phyloP scores from a whole-genome alignment of 208 protist genomes.

The Leishmania martiniquensis region DNA sequence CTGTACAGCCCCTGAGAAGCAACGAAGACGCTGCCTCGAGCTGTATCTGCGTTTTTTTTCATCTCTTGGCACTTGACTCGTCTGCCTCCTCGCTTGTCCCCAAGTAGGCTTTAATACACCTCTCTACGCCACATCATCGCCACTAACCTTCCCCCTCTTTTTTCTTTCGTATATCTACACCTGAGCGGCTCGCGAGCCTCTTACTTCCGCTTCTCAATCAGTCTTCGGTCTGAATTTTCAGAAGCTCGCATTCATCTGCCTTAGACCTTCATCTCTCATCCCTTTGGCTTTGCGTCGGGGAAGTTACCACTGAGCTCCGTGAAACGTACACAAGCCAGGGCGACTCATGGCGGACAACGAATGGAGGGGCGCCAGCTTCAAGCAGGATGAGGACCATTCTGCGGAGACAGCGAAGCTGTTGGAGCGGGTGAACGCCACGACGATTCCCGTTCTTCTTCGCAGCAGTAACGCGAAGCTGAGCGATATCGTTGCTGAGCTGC shows the following conservation, averaged over 20 bases:
- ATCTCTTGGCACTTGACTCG: background rate
- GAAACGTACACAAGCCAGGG: slow-evolving; percentile 1
- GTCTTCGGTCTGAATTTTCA: background rate
- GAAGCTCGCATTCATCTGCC: slow-evolving; percentile 4
- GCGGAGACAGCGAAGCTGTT: slow-evolving; percentile 62
- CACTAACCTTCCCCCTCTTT: background rate
- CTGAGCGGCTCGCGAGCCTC: background rate
- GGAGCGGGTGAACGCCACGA: slow-evolving; percentile 77
- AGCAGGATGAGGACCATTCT: slow-evolving; percentile 87
- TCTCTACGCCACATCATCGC: background rate
- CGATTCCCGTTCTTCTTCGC: slow-evolving; percentile 73
- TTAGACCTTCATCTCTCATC: background rate
- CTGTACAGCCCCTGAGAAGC: background rate
- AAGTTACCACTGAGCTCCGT: background rate
- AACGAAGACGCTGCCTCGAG: background rate
- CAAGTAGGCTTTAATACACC: background rate
- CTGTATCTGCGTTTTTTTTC: slow-evolving; percentile 3
- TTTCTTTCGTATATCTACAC: background rate
- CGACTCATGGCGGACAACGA: slow-evolving; percentile 67
- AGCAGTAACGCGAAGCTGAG: slow-evolving; percentile 56
- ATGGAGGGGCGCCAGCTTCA: slow-evolving; percentile 90
- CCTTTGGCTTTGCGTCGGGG: slow-evolving; percentile 1
- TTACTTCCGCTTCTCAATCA: background rate
- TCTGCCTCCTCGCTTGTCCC: background rate
- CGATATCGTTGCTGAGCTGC: slow-evolving; percentile 86